phyloP scores from a whole-genome alignment of 2,329 filamentous ascomycete species.

The Alternaria brassicae region DNA sequence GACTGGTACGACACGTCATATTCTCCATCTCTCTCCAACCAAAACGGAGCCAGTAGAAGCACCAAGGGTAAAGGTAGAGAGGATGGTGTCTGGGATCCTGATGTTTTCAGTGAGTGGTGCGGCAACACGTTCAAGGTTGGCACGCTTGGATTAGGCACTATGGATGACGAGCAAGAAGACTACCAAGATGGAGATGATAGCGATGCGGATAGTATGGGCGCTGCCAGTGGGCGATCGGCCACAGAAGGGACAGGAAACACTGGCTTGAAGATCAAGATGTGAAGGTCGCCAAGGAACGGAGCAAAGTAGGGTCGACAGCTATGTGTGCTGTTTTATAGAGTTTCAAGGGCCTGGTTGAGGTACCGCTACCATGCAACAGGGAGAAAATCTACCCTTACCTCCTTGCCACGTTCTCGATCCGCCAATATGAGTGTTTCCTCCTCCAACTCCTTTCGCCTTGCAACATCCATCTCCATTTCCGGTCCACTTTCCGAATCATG shows the following conservation, averaged over 20 bases:
- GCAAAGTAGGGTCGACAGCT: neutral
- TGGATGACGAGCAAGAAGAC: conserved; percentile 19
- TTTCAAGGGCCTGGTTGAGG: neutral
- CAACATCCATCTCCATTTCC: neutral
- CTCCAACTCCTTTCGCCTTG: neutral
- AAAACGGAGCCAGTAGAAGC: conserved; percentile 28
- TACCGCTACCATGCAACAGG: neutral
- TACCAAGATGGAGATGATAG: conserved; percentile 25
- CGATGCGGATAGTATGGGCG: conserved; percentile 35
- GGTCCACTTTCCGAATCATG: neutral
- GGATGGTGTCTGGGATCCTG: conserved; percentile 69
- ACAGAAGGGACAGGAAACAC: conserved; percentile 40
- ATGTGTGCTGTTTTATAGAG: neutral
- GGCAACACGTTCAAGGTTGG: conserved; percentile 66
- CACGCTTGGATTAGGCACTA: conserved; percentile 46
- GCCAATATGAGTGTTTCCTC: no score
- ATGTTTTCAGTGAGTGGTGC: conserved; percentile 69
- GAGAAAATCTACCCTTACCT: neutral
- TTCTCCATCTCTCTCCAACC: conserved; percentile 25
- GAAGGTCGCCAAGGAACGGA: neutral
- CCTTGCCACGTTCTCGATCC: neutral
- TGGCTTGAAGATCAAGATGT: conserved; percentile 44
- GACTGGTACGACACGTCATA: conserved; percentile 66
- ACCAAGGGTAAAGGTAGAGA: conserved; percentile 61
- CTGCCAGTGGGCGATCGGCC: conserved; percentile 33